Percentiles rank a stretch among this genome's conserved stretches.
phyloP scores from a whole-genome alignment of 129 eudicot genomes.

The Escallonia herrerae region DNA sequence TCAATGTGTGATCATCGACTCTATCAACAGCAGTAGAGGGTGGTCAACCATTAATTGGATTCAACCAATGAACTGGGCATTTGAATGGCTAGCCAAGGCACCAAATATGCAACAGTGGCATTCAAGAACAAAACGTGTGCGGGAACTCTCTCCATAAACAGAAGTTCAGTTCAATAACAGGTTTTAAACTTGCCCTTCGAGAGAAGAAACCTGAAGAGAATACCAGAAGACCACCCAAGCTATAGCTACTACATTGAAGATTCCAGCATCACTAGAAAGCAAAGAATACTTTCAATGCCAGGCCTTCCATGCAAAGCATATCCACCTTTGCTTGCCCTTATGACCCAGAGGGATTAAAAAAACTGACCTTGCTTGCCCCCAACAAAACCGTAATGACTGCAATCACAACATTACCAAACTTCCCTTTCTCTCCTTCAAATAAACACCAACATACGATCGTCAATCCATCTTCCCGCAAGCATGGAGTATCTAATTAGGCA shows the following conservation, averaged over 20 bases:
- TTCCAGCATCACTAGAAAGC: constrained; percentile 10
- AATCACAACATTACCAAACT: constrained; percentile 3
- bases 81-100: no score
- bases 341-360: background rate
- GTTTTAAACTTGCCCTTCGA: background rate
- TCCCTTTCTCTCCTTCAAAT: constrained; percentile 19
- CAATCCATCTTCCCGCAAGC: constrained; percentile 5
- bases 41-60: no score
- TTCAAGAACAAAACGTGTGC: no score
- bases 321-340: constrained; percentile 15
- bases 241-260: background rate
- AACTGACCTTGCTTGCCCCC: constrained; percentile 11
- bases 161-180: no score
- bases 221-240: constrained; percentile 6
- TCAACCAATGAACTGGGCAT: no score
- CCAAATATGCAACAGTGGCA: no score
- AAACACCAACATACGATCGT: constrained; percentile 4
- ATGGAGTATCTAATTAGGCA: constrained; percentile 69
- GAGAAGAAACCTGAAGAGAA: constrained; percentile 12
- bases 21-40: no score
- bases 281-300: constrained; percentile 19
- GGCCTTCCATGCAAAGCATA: constrained; percentile 28
- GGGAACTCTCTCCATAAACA: no score
- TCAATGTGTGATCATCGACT: no score
- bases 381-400: background rate